These are phyloP conservation scores for Suillus lakei DNA, from an alignment of 768 basidiomycete genomes.

Conservation along the genomic window DNA sequence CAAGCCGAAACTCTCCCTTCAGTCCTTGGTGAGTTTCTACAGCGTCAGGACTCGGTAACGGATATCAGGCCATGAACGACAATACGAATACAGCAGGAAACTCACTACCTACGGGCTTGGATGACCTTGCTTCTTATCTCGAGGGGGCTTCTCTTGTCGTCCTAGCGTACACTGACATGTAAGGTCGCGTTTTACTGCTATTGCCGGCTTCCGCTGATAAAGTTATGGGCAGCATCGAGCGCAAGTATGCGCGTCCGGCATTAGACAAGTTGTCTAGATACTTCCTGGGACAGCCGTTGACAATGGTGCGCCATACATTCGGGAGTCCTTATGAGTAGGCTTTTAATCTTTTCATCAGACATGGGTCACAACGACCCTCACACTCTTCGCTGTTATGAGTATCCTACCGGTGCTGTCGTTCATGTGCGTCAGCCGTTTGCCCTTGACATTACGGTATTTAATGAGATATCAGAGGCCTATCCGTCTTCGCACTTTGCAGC, in stretches of 20 bases:
- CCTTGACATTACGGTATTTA: constrained; percentile 14
- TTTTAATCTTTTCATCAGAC: constrained; percentile 35
- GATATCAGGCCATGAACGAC: constrained; percentile 19
- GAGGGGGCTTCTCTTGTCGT: constrained; percentile 30
- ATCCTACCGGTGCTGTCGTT: constrained; percentile 40
- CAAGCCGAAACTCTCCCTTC: not conserved
- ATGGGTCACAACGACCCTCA: constrained; percentile 31
- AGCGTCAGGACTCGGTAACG: not conserved
- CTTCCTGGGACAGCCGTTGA: constrained; percentile 29
- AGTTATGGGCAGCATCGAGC: constrained; percentile 42
- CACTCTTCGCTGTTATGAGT: constrained; percentile 43
- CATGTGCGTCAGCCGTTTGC: constrained; percentile 37
- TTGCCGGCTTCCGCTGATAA: not conserved
- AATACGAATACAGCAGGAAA: constrained; percentile 3
- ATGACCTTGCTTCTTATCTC: constrained; percentile 30
- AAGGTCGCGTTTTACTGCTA: constrained; percentile 11
- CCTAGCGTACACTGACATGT: constrained; percentile 35
- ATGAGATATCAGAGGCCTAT: constrained; percentile 29
- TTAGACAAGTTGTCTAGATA: constrained; percentile 25
- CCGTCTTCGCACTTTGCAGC: constrained; percentile 40
- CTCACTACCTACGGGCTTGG: constrained; percentile 17
- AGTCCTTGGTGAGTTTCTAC: not conserved
- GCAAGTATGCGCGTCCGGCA: constrained; percentile 48
- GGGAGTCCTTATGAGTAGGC: constrained; percentile 6
- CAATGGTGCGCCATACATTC: constrained; percentile 23